Conservation (phyloP, 352 stramenopile species). For the Paralagenidium karlingii region DNA sequence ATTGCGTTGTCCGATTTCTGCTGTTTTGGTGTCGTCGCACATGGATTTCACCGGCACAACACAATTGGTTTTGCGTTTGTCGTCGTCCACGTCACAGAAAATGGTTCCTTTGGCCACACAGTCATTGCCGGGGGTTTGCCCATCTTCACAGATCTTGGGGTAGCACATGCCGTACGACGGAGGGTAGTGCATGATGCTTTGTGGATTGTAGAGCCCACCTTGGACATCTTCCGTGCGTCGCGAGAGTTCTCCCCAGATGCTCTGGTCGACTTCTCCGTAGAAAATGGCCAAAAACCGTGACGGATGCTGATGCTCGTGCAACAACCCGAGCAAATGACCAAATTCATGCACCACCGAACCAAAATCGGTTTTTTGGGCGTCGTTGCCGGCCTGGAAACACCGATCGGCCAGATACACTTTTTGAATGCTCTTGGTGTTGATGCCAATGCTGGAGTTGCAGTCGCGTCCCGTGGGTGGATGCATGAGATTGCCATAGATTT, state of each 20-base stretch:
- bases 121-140: constrained; percentile 20
- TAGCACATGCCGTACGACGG: constrained; percentile 68
- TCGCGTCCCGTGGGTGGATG: constrained; percentile 50
- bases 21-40: constrained; percentile 38
- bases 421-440: constrained; percentile 44
- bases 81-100: constrained; percentile 68
- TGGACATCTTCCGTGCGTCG: constrained; percentile 47
- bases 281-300: constrained; percentile 54
- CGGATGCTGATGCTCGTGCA: constrained; percentile 75
- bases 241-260: constrained; percentile 61
- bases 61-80: constrained; percentile 20
- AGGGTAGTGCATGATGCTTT: constrained; percentile 76
- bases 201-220: constrained; percentile 51
- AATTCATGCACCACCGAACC: constrained; percentile 76
- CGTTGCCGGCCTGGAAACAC: constrained; percentile 54
- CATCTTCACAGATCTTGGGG: constrained; percentile 22
- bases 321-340: constrained; percentile 58
- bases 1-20: constrained; percentile 53
- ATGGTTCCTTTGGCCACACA: constrained; percentile 36
- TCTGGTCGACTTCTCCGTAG: constrained; percentile 48
- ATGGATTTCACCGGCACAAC: constrained; percentile 37
- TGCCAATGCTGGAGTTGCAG: constrained; percentile 69
- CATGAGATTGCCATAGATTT: constrained; percentile 67
- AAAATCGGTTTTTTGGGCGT: constrained; percentile 56
- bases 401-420: constrained; percentile 63